phyloP scores from a whole-genome alignment of 495 filamentous ascomycete species.

The Jackrogersella multiformis region DNA sequence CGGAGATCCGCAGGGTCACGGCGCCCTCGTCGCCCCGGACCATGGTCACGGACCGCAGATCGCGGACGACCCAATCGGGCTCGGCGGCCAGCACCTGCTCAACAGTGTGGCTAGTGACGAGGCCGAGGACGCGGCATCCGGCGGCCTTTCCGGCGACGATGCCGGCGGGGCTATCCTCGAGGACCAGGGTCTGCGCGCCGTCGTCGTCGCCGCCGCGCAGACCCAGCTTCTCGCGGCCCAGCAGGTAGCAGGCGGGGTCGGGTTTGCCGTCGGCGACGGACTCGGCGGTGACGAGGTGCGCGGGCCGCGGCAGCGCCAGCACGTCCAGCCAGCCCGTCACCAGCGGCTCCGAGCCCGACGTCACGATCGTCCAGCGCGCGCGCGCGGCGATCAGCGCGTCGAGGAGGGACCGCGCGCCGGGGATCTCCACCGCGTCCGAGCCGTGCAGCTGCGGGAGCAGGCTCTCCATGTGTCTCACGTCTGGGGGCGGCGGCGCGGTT shows the following conservation, averaged over 20 bases:
- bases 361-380: conserved; percentile 91
- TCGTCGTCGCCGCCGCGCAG: conserved; percentile 52
- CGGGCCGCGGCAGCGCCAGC: conserved; percentile 75
- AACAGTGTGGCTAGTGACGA: conserved; percentile 84
- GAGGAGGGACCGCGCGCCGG: conserved; percentile 65
- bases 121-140: conserved; percentile 85
- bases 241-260: conserved; percentile 81
- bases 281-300: conserved; percentile 83
- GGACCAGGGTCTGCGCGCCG: conserved; percentile 68
- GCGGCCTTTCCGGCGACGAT: conserved; percentile 88
- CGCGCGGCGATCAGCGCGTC: conserved; percentile 51
- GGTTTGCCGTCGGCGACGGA: conserved; percentile 89
- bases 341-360: conserved; percentile 83
- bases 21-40: conserved; percentile 52
- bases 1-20: conserved; percentile 63
- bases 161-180: conserved; percentile 95
- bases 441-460: conserved; percentile 79
- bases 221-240: conserved; percentile 72
- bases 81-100: conserved; percentile 74
- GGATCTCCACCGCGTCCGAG: conserved; percentile 81
- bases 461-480: conserved; percentile 80
- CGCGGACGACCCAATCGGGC: conserved; percentile 88
- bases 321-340: conserved; percentile 87
- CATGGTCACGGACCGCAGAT: conserved; percentile 76
- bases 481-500: no score